These are phyloP conservation scores for Entophlyctis helioformis DNA, from an alignment of 192 early-diverging fungal genomes.

Conservation along the genomic window DNA sequence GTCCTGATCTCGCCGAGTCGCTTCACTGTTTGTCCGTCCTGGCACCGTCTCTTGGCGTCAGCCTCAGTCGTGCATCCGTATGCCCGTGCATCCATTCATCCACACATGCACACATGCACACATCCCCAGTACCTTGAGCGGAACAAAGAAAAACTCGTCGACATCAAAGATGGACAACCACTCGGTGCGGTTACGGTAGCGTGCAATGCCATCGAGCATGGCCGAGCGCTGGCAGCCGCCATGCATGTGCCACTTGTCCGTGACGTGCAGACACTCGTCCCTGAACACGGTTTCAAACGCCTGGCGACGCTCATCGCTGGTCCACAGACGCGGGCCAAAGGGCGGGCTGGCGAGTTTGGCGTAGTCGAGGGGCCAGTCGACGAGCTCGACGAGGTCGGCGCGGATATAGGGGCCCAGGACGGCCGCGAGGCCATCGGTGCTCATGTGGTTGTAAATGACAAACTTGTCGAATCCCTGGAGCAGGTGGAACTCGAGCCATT, in stretches of 20 bases:
- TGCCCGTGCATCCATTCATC: too few species aligned
- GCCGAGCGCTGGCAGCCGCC: slow-evolving; percentile 2
- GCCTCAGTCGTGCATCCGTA: too few species aligned
- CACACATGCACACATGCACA: too few species aligned
- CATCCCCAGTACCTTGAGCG: not conserved
- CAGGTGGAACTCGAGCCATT: slow-evolving; percentile 6
- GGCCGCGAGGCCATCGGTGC: not conserved
- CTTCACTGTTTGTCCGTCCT: too few species aligned
- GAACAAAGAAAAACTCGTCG: slow-evolving; percentile 4
- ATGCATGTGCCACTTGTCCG: not conserved
- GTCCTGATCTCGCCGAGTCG: too few species aligned
- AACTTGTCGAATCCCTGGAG: slow-evolving; percentile 3
- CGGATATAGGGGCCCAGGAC: slow-evolving; percentile 4
- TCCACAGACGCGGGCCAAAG: too few species aligned
- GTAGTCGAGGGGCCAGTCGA: slow-evolving; percentile 2
- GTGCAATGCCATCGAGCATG: slow-evolving; percentile 1
- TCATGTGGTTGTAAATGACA: slow-evolving; percentile 3
- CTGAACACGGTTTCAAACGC: too few species aligned
- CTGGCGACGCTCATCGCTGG: too few species aligned
- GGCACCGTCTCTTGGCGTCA: too few species aligned
- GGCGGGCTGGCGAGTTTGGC: not conserved
- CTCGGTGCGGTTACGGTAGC: slow-evolving; percentile 1
- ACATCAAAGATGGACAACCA: slow-evolving; percentile 2
- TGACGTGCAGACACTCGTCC: too few species aligned
- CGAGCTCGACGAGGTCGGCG: slow-evolving; percentile 1